These are phyloP conservation scores for Diaporthe sp. DNA, from an alignment of 2,329 filamentous ascomycete species.

Conservation along the genomic window DNA sequence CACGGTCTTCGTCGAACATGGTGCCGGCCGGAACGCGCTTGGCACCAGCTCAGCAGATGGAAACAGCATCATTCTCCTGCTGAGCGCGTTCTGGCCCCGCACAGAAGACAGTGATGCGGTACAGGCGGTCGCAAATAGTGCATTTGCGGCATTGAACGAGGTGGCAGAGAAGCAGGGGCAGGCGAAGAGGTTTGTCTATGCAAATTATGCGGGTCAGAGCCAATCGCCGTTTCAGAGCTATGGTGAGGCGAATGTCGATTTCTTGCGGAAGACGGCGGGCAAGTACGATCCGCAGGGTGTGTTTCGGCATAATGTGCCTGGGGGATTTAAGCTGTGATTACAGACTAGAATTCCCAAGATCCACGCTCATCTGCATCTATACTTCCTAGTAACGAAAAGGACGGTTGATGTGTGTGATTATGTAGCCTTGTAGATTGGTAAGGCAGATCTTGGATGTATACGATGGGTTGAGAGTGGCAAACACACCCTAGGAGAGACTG, in stretches of 20 bases:
- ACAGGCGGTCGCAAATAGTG: slow-evolving; percentile 13
- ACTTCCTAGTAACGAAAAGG: not conserved
- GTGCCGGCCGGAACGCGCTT: slow-evolving; percentile 12
- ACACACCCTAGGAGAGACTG: too few relatives aligned
- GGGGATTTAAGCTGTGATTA: slow-evolving; percentile 14
- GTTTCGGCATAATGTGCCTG: slow-evolving; percentile 16
- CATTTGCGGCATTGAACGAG: not conserved
- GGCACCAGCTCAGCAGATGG: slow-evolving; percentile 14
- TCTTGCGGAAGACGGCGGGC: slow-evolving; percentile 4
- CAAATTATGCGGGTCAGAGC: slow-evolving; percentile 8
- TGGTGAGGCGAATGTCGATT: slow-evolving; percentile 10
- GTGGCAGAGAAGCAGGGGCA: slow-evolving; percentile 15
- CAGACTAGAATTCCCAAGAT: not conserved
- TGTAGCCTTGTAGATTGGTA: too few relatives aligned
- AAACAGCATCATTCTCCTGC: slow-evolving; percentile 11
- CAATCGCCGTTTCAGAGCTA: slow-evolving; percentile 13
- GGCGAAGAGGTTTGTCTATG: slow-evolving; percentile 21
- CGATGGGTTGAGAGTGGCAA: too few relatives aligned
- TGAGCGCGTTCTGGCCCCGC: slow-evolving; percentile 14
- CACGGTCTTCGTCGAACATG: slow-evolving; percentile 6
- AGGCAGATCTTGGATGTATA: too few relatives aligned
- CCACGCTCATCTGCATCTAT: not conserved
- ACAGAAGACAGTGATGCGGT: slow-evolving; percentile 7
- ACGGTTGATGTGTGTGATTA: too few relatives aligned
- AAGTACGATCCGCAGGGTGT: slow-evolving; percentile 12